Base-by-base conservation (phyloP, 2,329 filamentous ascomycete genomes). In the Ambrosiella beaveri region DNA sequence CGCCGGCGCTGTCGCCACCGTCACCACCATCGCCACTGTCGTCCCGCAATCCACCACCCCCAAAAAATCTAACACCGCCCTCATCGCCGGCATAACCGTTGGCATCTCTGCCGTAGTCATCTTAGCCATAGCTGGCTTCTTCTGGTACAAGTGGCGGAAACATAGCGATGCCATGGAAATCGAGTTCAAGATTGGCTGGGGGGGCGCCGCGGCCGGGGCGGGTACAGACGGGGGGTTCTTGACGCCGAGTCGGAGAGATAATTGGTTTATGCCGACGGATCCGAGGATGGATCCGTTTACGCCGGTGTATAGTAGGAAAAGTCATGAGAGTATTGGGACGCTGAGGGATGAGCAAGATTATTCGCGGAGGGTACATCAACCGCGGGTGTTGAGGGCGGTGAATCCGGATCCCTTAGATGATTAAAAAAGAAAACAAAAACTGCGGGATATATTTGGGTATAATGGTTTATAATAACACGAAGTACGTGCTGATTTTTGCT, bases 321-420 rank as follows among this genome's bases (percentile, higher is more conserved):
- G 80, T 63, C 75, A 75, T 61, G 80, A 84, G 65, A 84, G 80
- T 65, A 69, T 84, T 65, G 78, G 78, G 63, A 83, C 80, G 1
- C 68, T 84, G 4, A 77, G 77, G 59, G 81, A 84, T 65, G 79
- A 84, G 61, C 79, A 81, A 60, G 81, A 84, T 63, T 84, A 84
- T 65, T 83, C 80, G 44, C 72, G 81, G 62, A 72, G 74, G 63
- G 79, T 84, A 12, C 76, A 76, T 54, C 70, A 74, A 49, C 73
- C 75, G 8, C 71, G 76, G 64, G 78, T 83, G 7, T 71, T 84
- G n/a, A 73, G 80, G 62, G 79, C 80, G 7, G 80, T 73, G 37
- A 84, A 84, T 64, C 80, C 81, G 2, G 80, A 84, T 63, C 77
- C 77, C 1, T 68, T 68, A 39, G 63, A 67, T 13, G 64, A 65